These are phyloP conservation scores for Phytophthora macrochlamydospora DNA, from an alignment of 352 stramenopile species.

Conservation along the genomic window DNA sequence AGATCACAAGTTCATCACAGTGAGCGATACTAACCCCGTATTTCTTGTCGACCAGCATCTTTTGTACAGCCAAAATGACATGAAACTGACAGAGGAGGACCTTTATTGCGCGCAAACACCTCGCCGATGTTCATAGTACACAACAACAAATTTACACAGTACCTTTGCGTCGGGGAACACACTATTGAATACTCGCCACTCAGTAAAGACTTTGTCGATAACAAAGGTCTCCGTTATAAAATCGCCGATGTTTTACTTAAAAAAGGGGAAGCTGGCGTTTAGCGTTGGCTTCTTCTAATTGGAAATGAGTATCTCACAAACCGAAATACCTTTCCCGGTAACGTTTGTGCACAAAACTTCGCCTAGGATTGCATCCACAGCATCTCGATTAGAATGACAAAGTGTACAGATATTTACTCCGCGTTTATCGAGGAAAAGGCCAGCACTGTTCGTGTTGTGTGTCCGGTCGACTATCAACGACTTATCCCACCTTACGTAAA, in stretches of 20 bases:
- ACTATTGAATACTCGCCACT: constrained; percentile 12
- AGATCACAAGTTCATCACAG: not conserved
- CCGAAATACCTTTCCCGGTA: constrained; percentile 22
- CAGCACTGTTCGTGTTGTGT: constrained; percentile 29
- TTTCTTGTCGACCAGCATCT: not conserved
- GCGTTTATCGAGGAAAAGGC: constrained; percentile 5
- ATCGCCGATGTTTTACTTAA: constrained; percentile 3
- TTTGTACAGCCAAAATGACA: constrained; percentile 5
- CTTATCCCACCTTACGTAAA: constrained; percentile 19
- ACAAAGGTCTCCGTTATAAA: constrained; percentile 19
- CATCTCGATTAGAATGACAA: not conserved
- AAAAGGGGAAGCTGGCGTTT: constrained; percentile 3
- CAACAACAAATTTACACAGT: not conserved
- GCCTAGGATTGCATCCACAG: constrained; percentile 9
- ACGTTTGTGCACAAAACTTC: constrained; percentile 20
- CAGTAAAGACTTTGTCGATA: constrained; percentile 35
- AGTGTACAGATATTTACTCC: not conserved
- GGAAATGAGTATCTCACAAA: constrained; percentile 28
- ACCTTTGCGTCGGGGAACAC: constrained; percentile 4
- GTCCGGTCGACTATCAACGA: constrained; percentile 30
- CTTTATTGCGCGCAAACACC: not conserved
- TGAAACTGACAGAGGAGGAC: constrained; percentile 15
- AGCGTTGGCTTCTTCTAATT: constrained; percentile 24
- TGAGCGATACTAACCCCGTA: not conserved
- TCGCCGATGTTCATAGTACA: not conserved